Evolutionary conservation across 768 basidiomycete genomes (phyloP), one percentile per base, ranked within the genome.

Genomic region (Russula sp.): DNA sequence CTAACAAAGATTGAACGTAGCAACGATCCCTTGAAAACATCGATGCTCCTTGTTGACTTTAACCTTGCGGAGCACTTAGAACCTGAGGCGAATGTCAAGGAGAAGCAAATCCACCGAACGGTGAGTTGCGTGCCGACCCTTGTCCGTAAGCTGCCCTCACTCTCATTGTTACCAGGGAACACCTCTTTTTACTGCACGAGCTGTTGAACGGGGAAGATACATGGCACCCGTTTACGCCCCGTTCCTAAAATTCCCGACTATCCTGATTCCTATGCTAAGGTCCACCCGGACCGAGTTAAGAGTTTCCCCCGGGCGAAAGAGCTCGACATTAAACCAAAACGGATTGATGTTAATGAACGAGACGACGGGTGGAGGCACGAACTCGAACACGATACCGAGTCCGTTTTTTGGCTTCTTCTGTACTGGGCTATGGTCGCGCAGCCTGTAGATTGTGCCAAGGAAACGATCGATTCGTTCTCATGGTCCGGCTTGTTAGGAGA

Each of bases 11-110:
- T 34, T 57, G 57, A 11, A 57, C 57, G 18, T 57, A 57, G 57
- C 44, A 2, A 57, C 28, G 8, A 20, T 18, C 57, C 57, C 22
- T 40, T 46, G 5, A 30, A 57, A 48, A 57, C 57, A 28, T 57
- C 57, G 57, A 30, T 57, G 28, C 57, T 57, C 57, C 57, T 57
- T 57, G 57, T 57, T 28, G 57, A 57, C n/a, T 57, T 57, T 32
- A 48, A 57, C 30, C 9, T 57, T 30, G 57, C 8, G 28, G 57
- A 48, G 28, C 5, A 57, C 57, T 46, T 57, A 20, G 28, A 48
- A 11, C 26, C 10, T 22, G 28, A 57, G 26, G 30, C 7, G 28
- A 42, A 28, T 44, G 44, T 18, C n/a, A n/a, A n/a, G n/a, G n/a
- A n/a, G 10, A 32, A 24, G 9, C 9, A 42, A 42, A 42, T 42